Conservation (phyloP, 192 early-diverging fungal genomes). For the Coemansia brasiliensis region DNA sequence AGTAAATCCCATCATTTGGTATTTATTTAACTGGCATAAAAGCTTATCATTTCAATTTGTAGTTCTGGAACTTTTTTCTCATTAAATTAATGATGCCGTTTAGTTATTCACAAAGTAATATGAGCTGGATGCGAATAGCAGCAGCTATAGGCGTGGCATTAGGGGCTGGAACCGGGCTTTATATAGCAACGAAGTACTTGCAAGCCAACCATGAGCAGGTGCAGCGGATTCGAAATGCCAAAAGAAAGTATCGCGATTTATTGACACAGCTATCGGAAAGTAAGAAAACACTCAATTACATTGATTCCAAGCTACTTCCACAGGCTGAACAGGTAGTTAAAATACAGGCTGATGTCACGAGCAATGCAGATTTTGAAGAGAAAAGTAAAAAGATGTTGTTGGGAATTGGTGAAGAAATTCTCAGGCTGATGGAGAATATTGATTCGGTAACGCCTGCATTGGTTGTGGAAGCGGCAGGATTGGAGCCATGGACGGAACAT, state of each 20-base stretch:
- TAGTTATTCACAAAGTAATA: neutral
- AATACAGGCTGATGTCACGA: neutral
- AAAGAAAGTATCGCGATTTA: slow-evolving; percentile 26
- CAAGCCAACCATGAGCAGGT: slow-evolving; percentile 26
- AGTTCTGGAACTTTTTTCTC: neutral
- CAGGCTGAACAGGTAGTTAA: slow-evolving; percentile 16
- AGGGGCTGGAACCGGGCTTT: slow-evolving; percentile 23
- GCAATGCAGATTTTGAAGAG: neutral
- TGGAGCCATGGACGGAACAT: slow-evolving; percentile 52
- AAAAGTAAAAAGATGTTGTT: slow-evolving; percentile 19
- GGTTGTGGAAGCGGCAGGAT: slow-evolving; percentile 41
- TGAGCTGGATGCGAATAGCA: neutral
- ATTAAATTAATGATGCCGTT: neutral
- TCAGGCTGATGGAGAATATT: slow-evolving; percentile 46
- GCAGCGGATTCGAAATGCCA: slow-evolving; percentile 27
- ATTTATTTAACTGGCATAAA: neutral
- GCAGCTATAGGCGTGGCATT: slow-evolving; percentile 14
- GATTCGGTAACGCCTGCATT: slow-evolving; percentile 45
- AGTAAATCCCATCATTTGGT: neutral
- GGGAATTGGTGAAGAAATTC: slow-evolving; percentile 26
- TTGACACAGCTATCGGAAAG: slow-evolving; percentile 37
- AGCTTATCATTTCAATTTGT: neutral
- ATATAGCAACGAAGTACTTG: slow-evolving; percentile 20
- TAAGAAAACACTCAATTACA: slow-evolving; percentile 31
- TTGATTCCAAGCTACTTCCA: slow-evolving; percentile 25